These are phyloP conservation scores for Chenopodium berlandieri DNA, from an alignment of 148 eudicot species.

Conservation along the genomic window DNA sequence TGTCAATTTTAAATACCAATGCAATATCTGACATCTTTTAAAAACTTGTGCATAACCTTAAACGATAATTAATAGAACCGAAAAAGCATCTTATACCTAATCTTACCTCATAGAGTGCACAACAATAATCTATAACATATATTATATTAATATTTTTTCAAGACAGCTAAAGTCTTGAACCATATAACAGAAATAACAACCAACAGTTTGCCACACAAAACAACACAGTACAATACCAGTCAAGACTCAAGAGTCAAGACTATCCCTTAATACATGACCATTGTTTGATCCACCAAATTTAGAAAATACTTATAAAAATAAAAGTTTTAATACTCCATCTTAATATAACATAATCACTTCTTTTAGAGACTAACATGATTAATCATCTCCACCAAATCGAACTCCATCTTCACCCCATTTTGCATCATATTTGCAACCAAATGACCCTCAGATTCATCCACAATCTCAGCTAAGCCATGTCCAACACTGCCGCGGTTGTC, in stretches of 20 bases:
- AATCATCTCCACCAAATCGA: constrained; percentile 64
- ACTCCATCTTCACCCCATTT: constrained; percentile 46
- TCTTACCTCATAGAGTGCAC: not conserved
- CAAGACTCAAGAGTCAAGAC: constrained; percentile 15
- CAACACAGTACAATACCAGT: constrained; percentile 17
- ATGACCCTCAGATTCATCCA: not conserved
- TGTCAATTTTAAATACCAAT: too few species aligned
- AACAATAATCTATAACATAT: not conserved
- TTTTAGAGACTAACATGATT: constrained; percentile 42
- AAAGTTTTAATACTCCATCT: not conserved
- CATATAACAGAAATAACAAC: constrained; percentile 23
- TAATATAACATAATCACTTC: not conserved
- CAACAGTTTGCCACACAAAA: constrained; percentile 6
- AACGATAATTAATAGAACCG: not conserved
- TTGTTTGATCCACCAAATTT: not conserved
- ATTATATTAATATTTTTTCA: not conserved
- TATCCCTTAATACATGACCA: not conserved
- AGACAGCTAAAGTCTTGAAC: not conserved
- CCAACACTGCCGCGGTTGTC: not conserved
- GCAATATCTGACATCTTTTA: not conserved
- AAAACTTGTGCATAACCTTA: not conserved
- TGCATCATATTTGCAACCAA: constrained; percentile 21
- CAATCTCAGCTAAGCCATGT: not conserved
- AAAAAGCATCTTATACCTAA: not conserved
- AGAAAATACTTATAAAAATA: not conserved